Base-by-base conservation (phyloP, 1,139 yeast genomes). In the Suhomyces choctaworum region DNA sequence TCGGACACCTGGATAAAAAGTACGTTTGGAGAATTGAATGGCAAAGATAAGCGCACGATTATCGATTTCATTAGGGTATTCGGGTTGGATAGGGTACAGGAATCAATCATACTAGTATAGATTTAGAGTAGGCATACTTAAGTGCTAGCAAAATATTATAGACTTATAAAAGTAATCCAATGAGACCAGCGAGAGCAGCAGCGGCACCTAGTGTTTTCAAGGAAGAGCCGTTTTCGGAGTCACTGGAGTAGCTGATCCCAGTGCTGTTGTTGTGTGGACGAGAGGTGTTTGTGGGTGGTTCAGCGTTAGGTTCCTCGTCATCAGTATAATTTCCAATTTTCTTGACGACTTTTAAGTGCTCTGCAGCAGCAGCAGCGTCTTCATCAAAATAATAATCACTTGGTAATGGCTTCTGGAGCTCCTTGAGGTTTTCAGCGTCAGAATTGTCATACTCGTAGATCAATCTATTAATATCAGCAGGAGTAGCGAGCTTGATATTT, bases 401-500 rank as follows among this genome's bases (percentile, higher is more conserved):
- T 25, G 47, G 52, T 27, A 50, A 42, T 25, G 45, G 45, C 7
- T 39, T 34, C 7, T 19, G 36, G 11, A 31, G 37, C 16, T 27
- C 15, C 8, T 31, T 24, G 15, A 32, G 31, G 20, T 42, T 41
- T 8, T 49, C 52, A 9, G 48, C 45, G 28, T 56, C 54, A 17
- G 48, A 42, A 17, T 43, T 32, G 23, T 45, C 46, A 36, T 55
- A 53, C 13, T 51, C 51, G 22, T 51, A 29, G 22, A 56, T 51
- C 40, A 66, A 54, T 29, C 51, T 47, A 31, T 52, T 45, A 23
- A 64, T 41, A 39, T 61, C 49, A 4, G 41, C 48, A 22, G 50
- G 54, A 21, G 49, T 44, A 5, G 70, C 73, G 29, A 56, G 41
- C 37, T 63, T 62, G 40, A 78, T 76, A 44, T 75, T 73, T 11